phyloP scores from a whole-genome alignment of 345 rosid genomes.

The Raphanus sativus region DNA sequence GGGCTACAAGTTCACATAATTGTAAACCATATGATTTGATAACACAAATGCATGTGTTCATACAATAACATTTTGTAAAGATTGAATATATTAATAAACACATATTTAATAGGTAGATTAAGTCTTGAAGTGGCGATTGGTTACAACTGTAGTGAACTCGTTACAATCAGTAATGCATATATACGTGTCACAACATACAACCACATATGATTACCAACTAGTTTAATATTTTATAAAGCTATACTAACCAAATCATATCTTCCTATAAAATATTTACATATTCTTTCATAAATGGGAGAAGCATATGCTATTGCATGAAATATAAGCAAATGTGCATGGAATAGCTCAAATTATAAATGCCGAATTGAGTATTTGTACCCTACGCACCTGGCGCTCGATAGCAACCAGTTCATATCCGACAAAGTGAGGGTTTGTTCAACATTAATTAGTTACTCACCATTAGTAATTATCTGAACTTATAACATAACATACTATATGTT shows the following conservation, averaged over 20 bases:
- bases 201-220: slow-evolving; percentile 18
- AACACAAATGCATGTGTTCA: background rate
- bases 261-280: background rate
- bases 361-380: slow-evolving; percentile 19
- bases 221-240: background rate
- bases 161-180: background rate
- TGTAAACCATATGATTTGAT: background rate
- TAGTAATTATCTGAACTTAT: background rate
- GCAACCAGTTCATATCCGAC: slow-evolving; percentile 23
- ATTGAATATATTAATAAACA: background rate
- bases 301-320: slow-evolving; percentile 22
- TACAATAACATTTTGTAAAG: background rate
- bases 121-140: background rate
- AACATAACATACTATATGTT: background rate
- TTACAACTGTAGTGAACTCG: background rate
- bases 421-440: slow-evolving; percentile 1
- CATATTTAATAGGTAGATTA: background rate
- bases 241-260: background rate
- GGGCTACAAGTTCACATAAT: background rate
- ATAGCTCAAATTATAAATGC: background rate
- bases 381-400: slow-evolving; percentile 19
- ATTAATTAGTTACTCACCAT: background rate
- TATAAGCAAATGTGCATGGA: slow-evolving; percentile 10
- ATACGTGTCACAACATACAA: background rate
- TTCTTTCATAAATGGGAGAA: slow-evolving; percentile 7